Percentiles rank a stretch among this genome's conserved stretches.
Conservation (phyloP, 2,329 filamentous ascomycete genomes). For the Sporothrix brasiliensis region DNA sequence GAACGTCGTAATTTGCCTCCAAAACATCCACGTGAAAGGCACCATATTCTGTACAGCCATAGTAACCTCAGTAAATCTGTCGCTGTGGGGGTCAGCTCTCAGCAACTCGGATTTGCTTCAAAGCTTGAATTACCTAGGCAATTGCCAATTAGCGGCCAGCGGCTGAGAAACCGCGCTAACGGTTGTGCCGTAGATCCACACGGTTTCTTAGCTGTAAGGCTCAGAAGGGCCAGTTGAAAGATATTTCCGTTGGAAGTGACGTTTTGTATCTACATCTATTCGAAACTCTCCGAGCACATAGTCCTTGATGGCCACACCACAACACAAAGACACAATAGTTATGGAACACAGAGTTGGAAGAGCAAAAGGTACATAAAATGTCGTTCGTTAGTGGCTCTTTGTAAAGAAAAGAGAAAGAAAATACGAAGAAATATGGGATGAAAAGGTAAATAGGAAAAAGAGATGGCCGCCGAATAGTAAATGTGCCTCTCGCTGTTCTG, state of each 20-base stretch:
- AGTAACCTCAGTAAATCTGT: neutral
- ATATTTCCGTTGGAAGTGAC: neutral
- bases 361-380: constrained; percentile 30
- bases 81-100: constrained; percentile 14
- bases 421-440: constrained; percentile 5
- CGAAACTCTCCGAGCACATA: too few species aligned
- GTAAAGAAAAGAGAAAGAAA: neutral
- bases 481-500: constrained; percentile 11
- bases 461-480: constrained; percentile 24
- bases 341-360: neutral
- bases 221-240: too few species aligned
- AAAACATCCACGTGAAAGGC: constrained; percentile 15
- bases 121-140: constrained; percentile 21
- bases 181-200: neutral
- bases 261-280: neutral
- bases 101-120: neutral
- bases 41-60: neutral
- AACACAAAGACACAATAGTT: neutral
- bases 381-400: constrained; percentile 32
- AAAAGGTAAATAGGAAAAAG: constrained; percentile 1
- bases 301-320: too few species aligned
- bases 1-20: neutral
- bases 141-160: neutral
- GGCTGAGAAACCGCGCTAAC: neutral
- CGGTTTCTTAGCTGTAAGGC: too few species aligned